A percentile compares a stretch with the other conserved stretches of the same genome.
These are phyloP conservation scores for Trichophyton benhamiae DNA, from an alignment of 2,329 filamentous ascomycete species.

Conservation along the genomic window DNA sequence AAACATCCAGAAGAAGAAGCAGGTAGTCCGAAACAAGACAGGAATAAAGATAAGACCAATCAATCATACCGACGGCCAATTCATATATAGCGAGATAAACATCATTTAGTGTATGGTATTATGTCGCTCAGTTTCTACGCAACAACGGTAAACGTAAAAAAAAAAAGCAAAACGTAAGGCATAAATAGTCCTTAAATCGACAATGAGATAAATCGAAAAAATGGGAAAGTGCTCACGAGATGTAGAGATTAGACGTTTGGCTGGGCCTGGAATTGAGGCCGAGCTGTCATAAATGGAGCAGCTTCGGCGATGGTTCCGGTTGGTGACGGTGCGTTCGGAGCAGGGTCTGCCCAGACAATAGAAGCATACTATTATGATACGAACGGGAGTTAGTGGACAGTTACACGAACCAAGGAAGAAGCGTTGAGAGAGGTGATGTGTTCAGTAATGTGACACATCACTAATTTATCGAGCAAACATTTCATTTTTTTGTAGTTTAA, in stretches of 20 bases:
- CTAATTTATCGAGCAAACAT: neutral
- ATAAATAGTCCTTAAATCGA: neutral
- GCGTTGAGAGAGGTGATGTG: neutral
- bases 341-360: constrained; percentile 12
- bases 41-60: neutral
- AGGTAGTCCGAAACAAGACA: neutral
- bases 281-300: neutral
- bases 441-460: neutral
- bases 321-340: neutral
- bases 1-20: too few relatives aligned
- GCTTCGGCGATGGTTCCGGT: neutral
- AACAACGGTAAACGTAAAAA: neutral
- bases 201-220: neutral
- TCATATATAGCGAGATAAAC: neutral
- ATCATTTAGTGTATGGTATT: neutral
- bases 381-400: neutral
- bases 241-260: neutral
- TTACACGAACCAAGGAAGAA: neutral
- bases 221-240: neutral
- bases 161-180: neutral
- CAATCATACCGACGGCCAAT: neutral
- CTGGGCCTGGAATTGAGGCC: neutral
- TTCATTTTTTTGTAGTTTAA: too few relatives aligned
- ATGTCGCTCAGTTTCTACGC: neutral
- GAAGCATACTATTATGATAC: constrained; percentile 18